Conservation (phyloP, 495 filamentous ascomycete species). For the Neurospora cerealis region DNA sequence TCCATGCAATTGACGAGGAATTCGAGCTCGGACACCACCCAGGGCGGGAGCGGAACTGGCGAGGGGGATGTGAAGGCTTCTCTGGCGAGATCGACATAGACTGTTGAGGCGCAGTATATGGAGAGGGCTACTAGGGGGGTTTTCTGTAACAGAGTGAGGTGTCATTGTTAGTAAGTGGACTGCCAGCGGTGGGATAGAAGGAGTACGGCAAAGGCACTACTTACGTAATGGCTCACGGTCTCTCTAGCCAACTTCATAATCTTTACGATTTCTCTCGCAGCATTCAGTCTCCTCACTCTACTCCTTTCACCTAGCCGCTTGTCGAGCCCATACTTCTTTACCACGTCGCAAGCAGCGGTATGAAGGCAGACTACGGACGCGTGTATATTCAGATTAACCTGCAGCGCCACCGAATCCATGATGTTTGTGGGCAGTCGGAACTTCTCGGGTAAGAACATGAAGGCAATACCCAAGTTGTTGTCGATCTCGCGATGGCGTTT, state of each 20-base stretch:
- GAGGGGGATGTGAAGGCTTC: conserved; percentile 22
- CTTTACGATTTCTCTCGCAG: conserved; percentile 34
- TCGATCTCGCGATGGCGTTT: conserved; percentile 37
- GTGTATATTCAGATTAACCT: conserved; percentile 36
- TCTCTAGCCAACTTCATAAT: conserved; percentile 31
- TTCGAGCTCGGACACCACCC: conserved; percentile 22
- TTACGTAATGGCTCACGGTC: conserved; percentile 18
- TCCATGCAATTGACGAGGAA: conserved; percentile 31
- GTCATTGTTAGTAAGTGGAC: background rate
- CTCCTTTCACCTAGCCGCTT: conserved; percentile 21
- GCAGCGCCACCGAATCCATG: conserved; percentile 27
- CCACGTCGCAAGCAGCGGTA: conserved; percentile 29
- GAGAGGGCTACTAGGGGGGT: conserved; percentile 31
- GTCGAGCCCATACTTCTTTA: conserved; percentile 26
- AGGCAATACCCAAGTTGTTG: conserved; percentile 32
- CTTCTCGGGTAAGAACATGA: conserved; percentile 36
- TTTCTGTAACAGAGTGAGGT: conserved; percentile 12
- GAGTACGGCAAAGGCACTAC: background rate
- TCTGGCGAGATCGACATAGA: conserved; percentile 26
- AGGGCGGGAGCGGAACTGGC: conserved; percentile 14
- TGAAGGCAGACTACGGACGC: conserved; percentile 36
- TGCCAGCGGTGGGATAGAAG: background rate
- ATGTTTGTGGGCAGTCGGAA: conserved; percentile 29
- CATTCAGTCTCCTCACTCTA: conserved; percentile 22
- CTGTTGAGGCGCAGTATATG: conserved; percentile 32